Evolutionary conservation across 306 rosid genomes (phyloP), one percentile per base, ranked within the genome.

Genomic region (Vigna nakashimae): DNA sequence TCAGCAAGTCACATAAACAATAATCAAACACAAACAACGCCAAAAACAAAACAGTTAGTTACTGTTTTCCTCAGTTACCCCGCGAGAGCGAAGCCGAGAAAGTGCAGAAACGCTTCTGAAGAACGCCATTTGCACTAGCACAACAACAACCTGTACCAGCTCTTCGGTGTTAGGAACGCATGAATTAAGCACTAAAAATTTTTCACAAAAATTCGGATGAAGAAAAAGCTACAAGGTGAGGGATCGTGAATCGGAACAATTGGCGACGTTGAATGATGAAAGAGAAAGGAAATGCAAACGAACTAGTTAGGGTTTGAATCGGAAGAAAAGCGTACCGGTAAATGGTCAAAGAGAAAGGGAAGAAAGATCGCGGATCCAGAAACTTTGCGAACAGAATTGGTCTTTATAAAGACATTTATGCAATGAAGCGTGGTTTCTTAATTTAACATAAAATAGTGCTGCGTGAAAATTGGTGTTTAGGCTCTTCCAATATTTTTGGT

Each of bases 61-160:
- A 45, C 13, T 18, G 6, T 2, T 43, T 1, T 79, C 45, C 32
- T 45, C 11, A 87, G 86, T 83, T 84, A 92, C 98, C 75, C 80
- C 74, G 26, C 95, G 96, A 85, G 98, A 89, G 67, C 98, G 96
- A 67, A 95, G 90, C 84, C 82, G 88, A 18, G 98, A 94, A 81
- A 94, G 88, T 26, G 87, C 90, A 73, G 91, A 71, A 73, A 85
- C 79, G 82, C 92, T 83, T 84, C 88, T 86, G 86, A 91, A 95
- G 75, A 83, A 83, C 75, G 84, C 84, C 87, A 83, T 83, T 75
- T 5, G 18, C 71, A 83, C 51, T 58, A 56, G 55, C 38, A 36
- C 49, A 83, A 70, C 74, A 62, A 59, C 69, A 57, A 64, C 69
- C 87, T 79, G 77, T 63, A 69, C 11, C 69, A 79, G 16, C 45